A percentile compares a stretch with the other conserved stretches of the same genome.
Evolutionary conservation across 768 basidiomycete species (phyloP).

Genomic region (Boletus reticuloceps): DNA sequence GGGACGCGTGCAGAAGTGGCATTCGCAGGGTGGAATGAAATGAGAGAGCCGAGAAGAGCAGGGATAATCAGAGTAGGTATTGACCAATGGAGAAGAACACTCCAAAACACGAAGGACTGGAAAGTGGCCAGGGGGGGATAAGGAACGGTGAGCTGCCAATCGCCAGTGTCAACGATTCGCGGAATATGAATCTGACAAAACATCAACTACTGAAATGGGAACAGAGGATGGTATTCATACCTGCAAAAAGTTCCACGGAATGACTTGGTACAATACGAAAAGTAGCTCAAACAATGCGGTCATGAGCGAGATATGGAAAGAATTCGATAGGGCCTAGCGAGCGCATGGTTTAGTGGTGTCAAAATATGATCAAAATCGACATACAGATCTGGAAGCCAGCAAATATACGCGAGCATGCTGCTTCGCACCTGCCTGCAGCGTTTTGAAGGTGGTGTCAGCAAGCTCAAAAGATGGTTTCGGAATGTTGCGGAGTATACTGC

Average conservation of each 20-base stretch:
- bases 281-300: constrained; percentile 54
- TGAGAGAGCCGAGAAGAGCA: constrained; percentile 50
- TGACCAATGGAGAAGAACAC: constrained; percentile 58
- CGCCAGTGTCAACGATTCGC: constrained; percentile 1
- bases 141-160: constrained; percentile 30
- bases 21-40: constrained; percentile 58
- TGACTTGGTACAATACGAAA: constrained; percentile 48
- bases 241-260: constrained; percentile 49
- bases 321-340: constrained; percentile 60
- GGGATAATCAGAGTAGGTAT: constrained; percentile 63
- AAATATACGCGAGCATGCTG: constrained; percentile 20
- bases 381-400: constrained; percentile 27
- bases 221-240: constrained; percentile 28
- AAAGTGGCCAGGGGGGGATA: constrained; percentile 51
- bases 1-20: constrained; percentile 21
- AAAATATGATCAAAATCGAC: constrained; percentile 1
- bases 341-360: background rate
- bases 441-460: constrained; percentile 20
- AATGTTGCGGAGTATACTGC: constrained; percentile 25
- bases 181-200: constrained; percentile 16
- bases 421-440: constrained; percentile 17
- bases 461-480: constrained; percentile 19
- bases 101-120: constrained; percentile 48
- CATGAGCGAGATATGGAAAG: constrained; percentile 57
- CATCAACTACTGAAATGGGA: background rate